phyloP scores from a whole-genome alignment of 83 land plant species.

The Picea engelmannii region DNA sequence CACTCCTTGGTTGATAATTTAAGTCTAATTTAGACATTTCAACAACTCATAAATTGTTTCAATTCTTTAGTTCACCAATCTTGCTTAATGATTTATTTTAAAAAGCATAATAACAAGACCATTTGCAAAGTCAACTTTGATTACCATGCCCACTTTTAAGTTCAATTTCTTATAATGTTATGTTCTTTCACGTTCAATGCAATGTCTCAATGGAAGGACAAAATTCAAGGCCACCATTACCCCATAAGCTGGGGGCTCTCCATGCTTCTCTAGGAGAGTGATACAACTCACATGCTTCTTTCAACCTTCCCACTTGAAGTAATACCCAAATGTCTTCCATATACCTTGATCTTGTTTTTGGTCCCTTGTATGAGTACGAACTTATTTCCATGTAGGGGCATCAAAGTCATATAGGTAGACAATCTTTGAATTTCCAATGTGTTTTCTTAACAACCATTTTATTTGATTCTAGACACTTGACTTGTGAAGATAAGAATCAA shows the following conservation, averaged over 20 bases:
- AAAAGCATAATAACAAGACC: constrained; percentile 12
- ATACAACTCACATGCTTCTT: constrained; percentile 89
- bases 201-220: constrained; percentile 78
- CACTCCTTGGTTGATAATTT: too few relatives aligned
- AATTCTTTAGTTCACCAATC: too few relatives aligned
- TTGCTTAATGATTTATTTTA: too few relatives aligned
- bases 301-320: constrained; percentile 77
- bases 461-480: too few relatives aligned
- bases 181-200: constrained; percentile 52
- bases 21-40: too few relatives aligned
- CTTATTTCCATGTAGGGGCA: too few relatives aligned
- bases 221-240: constrained; percentile 84
- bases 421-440: too few relatives aligned
- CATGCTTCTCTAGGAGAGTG: constrained; percentile 98
- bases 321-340: constrained; percentile 94
- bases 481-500: too few relatives aligned
- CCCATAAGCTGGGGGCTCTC: constrained; percentile 95
- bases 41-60: too few relatives aligned
- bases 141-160: constrained; percentile 84
- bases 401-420: too few relatives aligned
- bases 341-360: constrained; percentile 95
- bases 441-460: too few relatives aligned
- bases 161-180: constrained; percentile 85
- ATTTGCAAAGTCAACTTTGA: constrained; percentile 23
- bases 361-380: too few relatives aligned